Base-by-base conservation (phyloP, 164 flowering plant species). In the Annona cherimola region DNA sequence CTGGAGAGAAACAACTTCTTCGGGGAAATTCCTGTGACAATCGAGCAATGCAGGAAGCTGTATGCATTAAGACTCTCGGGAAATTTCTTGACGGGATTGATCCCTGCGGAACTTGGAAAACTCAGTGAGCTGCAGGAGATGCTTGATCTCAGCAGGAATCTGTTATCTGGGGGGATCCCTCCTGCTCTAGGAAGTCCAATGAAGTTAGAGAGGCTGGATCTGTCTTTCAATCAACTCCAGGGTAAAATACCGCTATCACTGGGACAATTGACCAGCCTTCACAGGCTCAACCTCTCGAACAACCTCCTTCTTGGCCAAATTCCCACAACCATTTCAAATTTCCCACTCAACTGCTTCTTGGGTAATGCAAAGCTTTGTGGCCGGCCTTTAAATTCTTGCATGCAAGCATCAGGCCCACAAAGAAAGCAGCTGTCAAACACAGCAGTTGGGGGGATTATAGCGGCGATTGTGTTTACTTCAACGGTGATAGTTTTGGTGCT, bases 321-420 rank as follows among this genome's bases (percentile, higher is more conserved):
- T 45, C 97, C 96, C 2, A 74, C 85, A 42, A 69, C 79, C 0
- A 84, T 95, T 66, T 87, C 97, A 65, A 78, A 74, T 44, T 89
- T 90, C 80, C 92, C 95, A 59, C 63, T 61, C 2, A 82, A 79
- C 68, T 85, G 97, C 42, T 95, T 95, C 81, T 3, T 63, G 65
- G 86, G 91, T 0, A 92, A 95, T 59, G 79, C 77, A n/a, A 73
- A 80, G 67, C 89, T 95, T 1, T 95, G 99, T 55, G 97, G 97
- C 73, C 79, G 83, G 61, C 97, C 97, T 57, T 69, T 94, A 69
- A 6, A 5, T 50, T 67, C 86, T 0, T 89, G 95, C 73, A 70
- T 74, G 6, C 61, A 60, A 68, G 73, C 75, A n/a, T 14, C 1
- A 44, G 74, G 67, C 46, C 69, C 71, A 3, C 69, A 63, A 63